Conservation (phyloP, 2,329 filamentous ascomycete species). For the Ascochyta fabae region DNA sequence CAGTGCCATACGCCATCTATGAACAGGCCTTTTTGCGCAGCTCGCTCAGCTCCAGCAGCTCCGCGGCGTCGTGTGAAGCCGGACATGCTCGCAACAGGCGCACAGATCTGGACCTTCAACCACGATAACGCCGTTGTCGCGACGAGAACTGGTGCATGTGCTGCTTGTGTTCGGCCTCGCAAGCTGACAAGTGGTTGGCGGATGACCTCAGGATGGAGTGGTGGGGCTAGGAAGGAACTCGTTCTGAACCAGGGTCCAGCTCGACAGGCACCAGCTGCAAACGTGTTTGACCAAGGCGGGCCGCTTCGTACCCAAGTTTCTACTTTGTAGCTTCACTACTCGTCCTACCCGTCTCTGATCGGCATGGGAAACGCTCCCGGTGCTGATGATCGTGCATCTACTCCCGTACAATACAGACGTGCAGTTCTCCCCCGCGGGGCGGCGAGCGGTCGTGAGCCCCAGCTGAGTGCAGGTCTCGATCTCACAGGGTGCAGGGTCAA, state of each 20-base stretch:
- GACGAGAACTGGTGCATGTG: neutral
- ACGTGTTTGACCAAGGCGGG: constrained; percentile 1
- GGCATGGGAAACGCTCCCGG: neutral
- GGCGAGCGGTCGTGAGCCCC: neutral
- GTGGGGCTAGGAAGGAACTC: neutral
- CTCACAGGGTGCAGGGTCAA: constrained; percentile 2
- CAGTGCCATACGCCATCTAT: constrained; percentile 39
- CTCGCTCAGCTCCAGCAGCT: constrained; percentile 17
- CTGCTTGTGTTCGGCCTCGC: neutral
- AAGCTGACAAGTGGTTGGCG: neutral
- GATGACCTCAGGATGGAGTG: neutral
- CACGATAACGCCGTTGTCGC: neutral
- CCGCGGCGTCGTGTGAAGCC: constrained; percentile 12
- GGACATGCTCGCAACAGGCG: constrained; percentile 29
- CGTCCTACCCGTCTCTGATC: neutral
- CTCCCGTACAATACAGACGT: neutral
- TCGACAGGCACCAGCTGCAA: constrained; percentile 2
- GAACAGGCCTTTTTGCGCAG: constrained; percentile 27
- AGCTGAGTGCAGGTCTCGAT: constrained; percentile 15
- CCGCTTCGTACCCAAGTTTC: neutral
- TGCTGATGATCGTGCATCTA: neutral
- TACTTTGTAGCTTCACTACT: neutral
- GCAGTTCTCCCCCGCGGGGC: neutral
- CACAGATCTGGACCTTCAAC: neutral
- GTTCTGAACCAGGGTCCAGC: constrained; percentile 1